These are phyloP conservation scores for Monosporascus sp. DNA, from an alignment of 2,329 filamentous ascomycete species.

Conservation along the genomic window DNA sequence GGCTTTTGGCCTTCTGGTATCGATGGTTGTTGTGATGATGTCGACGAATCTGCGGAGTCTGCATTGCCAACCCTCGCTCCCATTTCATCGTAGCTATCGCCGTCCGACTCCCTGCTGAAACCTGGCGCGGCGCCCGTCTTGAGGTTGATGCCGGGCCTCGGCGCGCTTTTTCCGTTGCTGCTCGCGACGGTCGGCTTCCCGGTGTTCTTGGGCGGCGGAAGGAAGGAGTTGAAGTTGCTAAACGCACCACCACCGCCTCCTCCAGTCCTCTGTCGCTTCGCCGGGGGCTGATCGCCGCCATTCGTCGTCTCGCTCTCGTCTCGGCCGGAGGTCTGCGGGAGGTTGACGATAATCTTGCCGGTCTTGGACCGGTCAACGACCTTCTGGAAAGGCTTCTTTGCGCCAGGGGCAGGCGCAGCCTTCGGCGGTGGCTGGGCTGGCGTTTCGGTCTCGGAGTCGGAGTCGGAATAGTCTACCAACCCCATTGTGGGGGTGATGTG, in stretches of 20 bases:
- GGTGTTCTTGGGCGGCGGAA: constrained; percentile 74
- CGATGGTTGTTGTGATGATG: constrained; percentile 39
- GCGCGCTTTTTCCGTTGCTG: constrained; percentile 30
- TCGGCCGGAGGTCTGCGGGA: constrained; percentile 52
- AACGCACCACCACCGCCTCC: constrained; percentile 54
- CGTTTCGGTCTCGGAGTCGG: constrained; percentile 62
- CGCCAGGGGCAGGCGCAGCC: constrained; percentile 21
- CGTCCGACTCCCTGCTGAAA: constrained; percentile 60
- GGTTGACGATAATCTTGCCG: constrained; percentile 77
- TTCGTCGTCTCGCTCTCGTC: constrained; percentile 27
- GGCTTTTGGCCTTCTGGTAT: constrained; percentile 53
- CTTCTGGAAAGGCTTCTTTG: constrained; percentile 67
- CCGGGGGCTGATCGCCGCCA: constrained; percentile 52
- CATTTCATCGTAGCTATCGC: constrained; percentile 15
- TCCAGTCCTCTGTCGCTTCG: constrained; percentile 63
- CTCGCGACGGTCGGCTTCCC: constrained; percentile 30
- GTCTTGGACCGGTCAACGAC: constrained; percentile 77
- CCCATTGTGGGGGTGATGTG: constrained; percentile 48
- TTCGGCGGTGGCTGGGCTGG: constrained; percentile 39
- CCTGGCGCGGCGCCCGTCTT: constrained; percentile 81
- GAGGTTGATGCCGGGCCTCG: constrained; percentile 60
- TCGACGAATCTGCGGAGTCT: constrained; percentile 32
- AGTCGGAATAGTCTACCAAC: constrained; percentile 80
- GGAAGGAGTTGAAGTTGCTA: constrained; percentile 77
- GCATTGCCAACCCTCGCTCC: constrained; percentile 17